Base-by-base conservation (phyloP, 768 basidiomycete genomes). In the Naganishia vaughanmartiniae region DNA sequence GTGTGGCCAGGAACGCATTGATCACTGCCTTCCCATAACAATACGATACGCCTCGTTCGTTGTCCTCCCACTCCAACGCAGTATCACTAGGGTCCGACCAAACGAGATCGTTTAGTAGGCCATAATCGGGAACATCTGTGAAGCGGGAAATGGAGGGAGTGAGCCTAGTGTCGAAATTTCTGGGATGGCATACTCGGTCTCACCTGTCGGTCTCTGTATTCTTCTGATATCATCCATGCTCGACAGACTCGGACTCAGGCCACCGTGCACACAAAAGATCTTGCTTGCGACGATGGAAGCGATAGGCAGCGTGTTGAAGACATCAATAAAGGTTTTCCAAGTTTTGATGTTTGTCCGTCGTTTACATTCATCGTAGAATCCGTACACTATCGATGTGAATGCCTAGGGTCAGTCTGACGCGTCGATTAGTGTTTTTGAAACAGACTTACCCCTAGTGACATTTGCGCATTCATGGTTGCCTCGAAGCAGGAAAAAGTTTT, bases 321-420 rank as follows among this genome's bases (percentile, higher is more conserved):
- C 95, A 83, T 99, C 96, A 81, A 98, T 92, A 82, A 99, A 98
- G 1, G 93, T 94, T 84, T 95, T 98, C 96, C 96, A 99, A 31
- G 92, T 94, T 84, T 98, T 99, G 86, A 98, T 93, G 82, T 95
- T 97, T 86, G 93, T 96, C 74, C 96, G 88, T 79, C 96, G 89
- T 84, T 99, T 99, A 86, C 96, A 99, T 83, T 99, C 96, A 83
- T 98, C 96, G 82, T 99, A 99, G 84, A 99, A 99, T 31, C 96
- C 96, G 77, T 99, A 99, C 26, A 98, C 96, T 97, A 78, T 39
- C 17, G 1, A 9, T 0, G 42, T 21, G 26, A 30, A 5, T 48
- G 56, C n/a, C 21, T 48, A 15, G 30, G 26, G 34, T 55, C 26
- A 54, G 54, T 17, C 4, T 39, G 17, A 4, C 30, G n/a, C 10